A percentile compares a stretch with the other conserved stretches of the same genome.
phyloP scores from a whole-genome alignment of 78 protist genomes.

The Dictyostelium intermedium region DNA sequence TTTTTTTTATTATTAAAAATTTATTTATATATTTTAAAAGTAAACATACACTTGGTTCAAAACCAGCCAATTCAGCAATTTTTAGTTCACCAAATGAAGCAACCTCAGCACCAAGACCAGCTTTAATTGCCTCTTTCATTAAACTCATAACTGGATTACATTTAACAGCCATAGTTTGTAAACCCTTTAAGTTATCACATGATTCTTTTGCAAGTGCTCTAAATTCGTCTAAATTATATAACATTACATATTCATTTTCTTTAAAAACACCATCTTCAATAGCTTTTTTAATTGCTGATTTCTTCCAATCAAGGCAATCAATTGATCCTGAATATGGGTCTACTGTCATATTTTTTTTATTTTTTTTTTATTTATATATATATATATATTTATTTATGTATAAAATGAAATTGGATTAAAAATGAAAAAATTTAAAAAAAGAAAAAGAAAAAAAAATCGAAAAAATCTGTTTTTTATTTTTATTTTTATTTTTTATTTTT shows the following conservation, averaged over 20 bases:
- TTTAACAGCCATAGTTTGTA: conserved; percentile 76
- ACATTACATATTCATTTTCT: not conserved
- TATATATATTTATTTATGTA: too few relatives aligned
- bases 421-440: too few relatives aligned
- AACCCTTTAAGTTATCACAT: conserved; percentile 8
- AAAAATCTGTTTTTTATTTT: not conserved
- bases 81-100: conserved; percentile 75
- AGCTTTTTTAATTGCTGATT: conserved; percentile 4
- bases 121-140: conserved; percentile 48
- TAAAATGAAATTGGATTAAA: not conserved
- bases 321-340: conserved; percentile 12
- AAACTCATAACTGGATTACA: conserved; percentile 59
- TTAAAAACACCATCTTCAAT: conserved; percentile 29
- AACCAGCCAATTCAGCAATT: conserved; percentile 56
- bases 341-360: not conserved
- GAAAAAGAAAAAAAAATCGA: too few relatives aligned
- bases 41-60: not conserved
- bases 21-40: not conserved
- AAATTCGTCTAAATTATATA: conserved; percentile 56
- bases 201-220: conserved; percentile 42
- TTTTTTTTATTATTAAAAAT: too few relatives aligned
- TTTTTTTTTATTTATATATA: too few relatives aligned
- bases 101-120: conserved; percentile 72
- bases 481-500: not conserved
- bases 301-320: conserved; percentile 52